Conservation (phyloP, 2,329 filamentous ascomycete species). For the Coniella lustricola region DNA sequence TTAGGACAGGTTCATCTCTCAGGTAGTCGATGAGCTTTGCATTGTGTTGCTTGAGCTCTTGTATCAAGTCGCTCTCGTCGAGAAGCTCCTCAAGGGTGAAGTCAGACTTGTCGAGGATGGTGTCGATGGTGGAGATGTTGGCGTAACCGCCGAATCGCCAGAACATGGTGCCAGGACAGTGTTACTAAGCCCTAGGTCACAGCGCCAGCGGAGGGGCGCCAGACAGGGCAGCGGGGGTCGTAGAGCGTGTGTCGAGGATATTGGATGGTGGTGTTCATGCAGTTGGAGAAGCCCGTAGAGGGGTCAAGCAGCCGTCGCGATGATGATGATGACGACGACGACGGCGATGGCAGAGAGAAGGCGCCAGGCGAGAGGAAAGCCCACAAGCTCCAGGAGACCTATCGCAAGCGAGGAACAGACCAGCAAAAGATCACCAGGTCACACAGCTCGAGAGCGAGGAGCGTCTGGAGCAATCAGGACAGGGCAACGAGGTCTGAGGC, state of each 20-base stretch:
- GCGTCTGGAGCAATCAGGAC: too few species aligned
- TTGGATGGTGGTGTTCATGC: conserved; percentile 10
- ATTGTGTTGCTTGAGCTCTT: conserved; percentile 98
- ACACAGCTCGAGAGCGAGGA: too few species aligned
- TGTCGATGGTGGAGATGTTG: conserved; percentile 94
- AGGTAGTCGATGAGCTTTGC: conserved; percentile 95
- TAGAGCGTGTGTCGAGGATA: conserved; percentile 2
- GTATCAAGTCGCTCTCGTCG: conserved; percentile 91
- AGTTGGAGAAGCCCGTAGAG: neutral
- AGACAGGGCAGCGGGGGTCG: conserved; percentile 6
- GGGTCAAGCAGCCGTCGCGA: too few species aligned
- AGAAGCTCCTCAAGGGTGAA: conserved; percentile 93
- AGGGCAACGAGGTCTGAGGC: too few species aligned
- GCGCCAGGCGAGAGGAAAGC: too few species aligned
- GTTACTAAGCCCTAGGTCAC: conserved; percentile 20
- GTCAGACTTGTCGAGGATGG: conserved; percentile 92
- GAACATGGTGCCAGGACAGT: conserved; percentile 69
- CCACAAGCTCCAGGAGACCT: too few species aligned
- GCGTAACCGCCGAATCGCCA: conserved; percentile 99
- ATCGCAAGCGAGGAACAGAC: too few species aligned
- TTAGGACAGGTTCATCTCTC: conserved; percentile 76
- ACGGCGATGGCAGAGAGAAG: too few species aligned
- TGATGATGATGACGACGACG: too few species aligned
- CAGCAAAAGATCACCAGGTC: too few species aligned
- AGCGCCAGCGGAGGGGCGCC: conserved; percentile 19